Conservation (phyloP, 257 asterid species). For the Solanum bukasovii region DNA sequence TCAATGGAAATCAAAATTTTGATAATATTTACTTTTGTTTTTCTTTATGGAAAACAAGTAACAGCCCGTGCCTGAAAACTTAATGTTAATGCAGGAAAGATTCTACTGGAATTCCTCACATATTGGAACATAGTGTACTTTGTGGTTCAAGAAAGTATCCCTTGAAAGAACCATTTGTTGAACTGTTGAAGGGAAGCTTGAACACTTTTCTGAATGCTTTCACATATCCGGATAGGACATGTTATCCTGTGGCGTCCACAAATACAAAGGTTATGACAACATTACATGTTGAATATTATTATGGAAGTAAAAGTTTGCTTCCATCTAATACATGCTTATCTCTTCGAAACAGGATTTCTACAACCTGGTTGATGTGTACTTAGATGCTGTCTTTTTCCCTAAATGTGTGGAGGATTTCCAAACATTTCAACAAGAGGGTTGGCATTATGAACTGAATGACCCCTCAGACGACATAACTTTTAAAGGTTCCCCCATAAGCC, state of each 20-base stretch:
- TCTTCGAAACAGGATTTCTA: conserved; percentile 69
- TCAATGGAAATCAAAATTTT: background rate
- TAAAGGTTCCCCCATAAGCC: conserved; percentile 45
- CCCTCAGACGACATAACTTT: conserved; percentile 92
- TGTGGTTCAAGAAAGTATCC: conserved; percentile 99
- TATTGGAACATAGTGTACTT: conserved; percentile 89
- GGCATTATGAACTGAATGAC: conserved; percentile 97
- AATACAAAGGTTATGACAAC: conserved; percentile 56
- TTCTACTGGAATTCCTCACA: conserved; percentile 97
- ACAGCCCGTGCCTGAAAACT: background rate
- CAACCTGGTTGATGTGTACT: conserved; percentile 96
- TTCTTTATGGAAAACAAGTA: background rate
- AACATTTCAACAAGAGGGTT: conserved; percentile 98
- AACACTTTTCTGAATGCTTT: conserved; percentile 93
- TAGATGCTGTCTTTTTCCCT: conserved; percentile 96
- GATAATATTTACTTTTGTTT: background rate
- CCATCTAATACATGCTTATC: conserved; percentile 3
- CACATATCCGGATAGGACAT: conserved; percentile 97
- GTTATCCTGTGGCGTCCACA: conserved; percentile 98
- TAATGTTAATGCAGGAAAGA: conserved; percentile 67
- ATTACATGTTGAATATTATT: background rate
- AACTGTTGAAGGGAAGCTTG: conserved; percentile 91
- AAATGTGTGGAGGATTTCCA: conserved; percentile 87
- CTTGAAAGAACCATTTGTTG: conserved; percentile 93
- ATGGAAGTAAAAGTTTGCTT: background rate